Evolutionary conservation across 495 filamentous ascomycete genomes (phyloP), one percentile per base, ranked within the genome.

Genomic region (Lepidopterella palustris): DNA sequence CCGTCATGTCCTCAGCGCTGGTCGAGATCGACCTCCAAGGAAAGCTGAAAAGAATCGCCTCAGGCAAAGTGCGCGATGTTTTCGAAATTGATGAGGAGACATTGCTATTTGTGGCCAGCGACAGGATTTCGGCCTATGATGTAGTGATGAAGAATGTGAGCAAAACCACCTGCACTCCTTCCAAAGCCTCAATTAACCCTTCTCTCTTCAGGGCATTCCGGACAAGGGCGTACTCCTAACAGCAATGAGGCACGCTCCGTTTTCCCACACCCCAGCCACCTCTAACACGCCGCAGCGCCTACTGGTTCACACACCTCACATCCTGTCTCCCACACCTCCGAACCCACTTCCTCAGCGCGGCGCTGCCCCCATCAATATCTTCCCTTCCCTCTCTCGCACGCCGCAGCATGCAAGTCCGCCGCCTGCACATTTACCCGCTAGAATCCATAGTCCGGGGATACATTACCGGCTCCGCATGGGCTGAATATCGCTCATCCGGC

Each of bases 101-200:
- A 1, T 80, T 97, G 5, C 85, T 96, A 40, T 95, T 98, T 73
- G 84, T 95, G 40, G 85, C 93, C 18, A 87, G 86, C 21, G 92
- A 98, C 72, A 87, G 92, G 61, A 95, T 97, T 75, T 95, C 89
- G 55, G 92, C 92, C 53, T 96, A 88, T 77, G 92, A 97, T 80
- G 88, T 96, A 64, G 82, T 96, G 63, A 85, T 96, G 83, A 77
- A 79, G 68, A 96, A 95, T 80, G 86, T 87, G 76, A 55, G 66
- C 63, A 0, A 56, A 28, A n/a, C n/a, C n/a, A 32, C 5, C 10
- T 35, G 13, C 15, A 54, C 53, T 40, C 39, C 52, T 59, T 45
- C 15, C 29, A 15, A 51, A 29, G 51, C 28, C 49, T 45, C 29
- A 32, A 23, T 23, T 20, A 13, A 57, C 47, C 20, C 4, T 24